Evolutionary conservation across 2,329 filamentous ascomycete species (phyloP).

Genomic region (Fusarium lateritium): DNA sequence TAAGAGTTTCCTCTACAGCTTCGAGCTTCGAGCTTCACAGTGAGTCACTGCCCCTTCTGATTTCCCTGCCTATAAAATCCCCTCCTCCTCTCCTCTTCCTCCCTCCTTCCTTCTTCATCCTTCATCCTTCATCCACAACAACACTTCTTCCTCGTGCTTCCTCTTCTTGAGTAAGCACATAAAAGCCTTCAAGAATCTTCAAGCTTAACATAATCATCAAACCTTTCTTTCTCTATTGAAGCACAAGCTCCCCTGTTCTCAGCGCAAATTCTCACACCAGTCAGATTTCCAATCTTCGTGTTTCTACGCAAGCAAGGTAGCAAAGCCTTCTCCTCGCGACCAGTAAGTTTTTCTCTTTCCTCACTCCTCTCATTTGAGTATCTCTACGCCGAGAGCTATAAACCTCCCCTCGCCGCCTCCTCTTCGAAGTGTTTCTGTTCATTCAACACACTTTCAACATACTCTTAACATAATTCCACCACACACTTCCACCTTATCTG

Average conservation of each 20-base stretch:
- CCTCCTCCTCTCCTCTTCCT: conserved; percentile 11
- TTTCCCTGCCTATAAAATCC: conserved; percentile 17
- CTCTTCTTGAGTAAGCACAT: conserved; percentile 23
- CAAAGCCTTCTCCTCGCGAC: conserved; percentile 10
- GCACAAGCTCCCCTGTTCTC: neutral
- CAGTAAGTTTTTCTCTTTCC: conserved; percentile 23
- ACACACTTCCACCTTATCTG: conserved; percentile 6
- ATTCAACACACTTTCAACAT: neutral
- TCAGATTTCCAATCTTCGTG: conserved; percentile 18
- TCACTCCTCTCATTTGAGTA: neutral
- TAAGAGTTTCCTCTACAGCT: conserved; percentile 5
- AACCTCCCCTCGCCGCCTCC: conserved; percentile 2
- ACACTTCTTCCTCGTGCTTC: conserved; percentile 10
- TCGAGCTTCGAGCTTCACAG: conserved; percentile 3
- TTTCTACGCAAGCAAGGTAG: conserved; percentile 3
- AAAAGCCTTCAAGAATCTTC: conserved; percentile 1
- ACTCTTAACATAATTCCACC: neutral
- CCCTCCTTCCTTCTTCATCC: conserved; percentile 26
- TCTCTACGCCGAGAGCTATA: conserved; percentile 3
- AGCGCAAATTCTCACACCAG: conserved; percentile 19
- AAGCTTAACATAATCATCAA: conserved; percentile 4
- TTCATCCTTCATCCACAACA: conserved; percentile 28
- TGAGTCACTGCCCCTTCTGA: conserved; percentile 32
- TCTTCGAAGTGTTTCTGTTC: conserved; percentile 1
- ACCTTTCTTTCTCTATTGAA: neutral